These are phyloP conservation scores for Spizellomyces sp. DNA, from an alignment of 192 early-diverging fungal genomes.

Conservation along the genomic window DNA sequence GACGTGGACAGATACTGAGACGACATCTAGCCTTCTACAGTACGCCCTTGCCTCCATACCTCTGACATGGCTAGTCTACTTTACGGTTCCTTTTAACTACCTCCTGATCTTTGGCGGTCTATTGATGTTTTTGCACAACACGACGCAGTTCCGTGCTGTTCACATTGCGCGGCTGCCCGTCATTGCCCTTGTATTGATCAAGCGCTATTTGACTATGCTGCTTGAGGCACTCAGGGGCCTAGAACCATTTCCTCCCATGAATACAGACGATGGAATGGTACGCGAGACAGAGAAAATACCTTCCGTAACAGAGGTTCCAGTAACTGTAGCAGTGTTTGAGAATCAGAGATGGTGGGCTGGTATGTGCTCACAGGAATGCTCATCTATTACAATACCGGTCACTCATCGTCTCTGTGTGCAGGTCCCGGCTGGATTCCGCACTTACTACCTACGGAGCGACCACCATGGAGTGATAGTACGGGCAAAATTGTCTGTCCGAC, in stretches of 20 bases:
- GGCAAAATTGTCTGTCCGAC: constrained; percentile 52
- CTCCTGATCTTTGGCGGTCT: constrained; percentile 50
- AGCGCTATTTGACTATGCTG: constrained; percentile 35
- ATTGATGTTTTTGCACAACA: constrained; percentile 56
- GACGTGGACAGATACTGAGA: too few species aligned
- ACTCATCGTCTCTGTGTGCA: neutral
- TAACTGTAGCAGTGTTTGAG: constrained; percentile 52
- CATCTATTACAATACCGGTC: neutral
- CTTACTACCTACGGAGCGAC: constrained; percentile 61
- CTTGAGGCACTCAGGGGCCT: constrained; percentile 28
- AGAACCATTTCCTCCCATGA: neutral
- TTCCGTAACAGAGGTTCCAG: too few species aligned
- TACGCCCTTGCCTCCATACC: constrained; percentile 31
- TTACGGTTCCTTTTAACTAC: constrained; percentile 35
- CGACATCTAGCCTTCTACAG: constrained; percentile 1
- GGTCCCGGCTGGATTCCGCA: constrained; percentile 72
- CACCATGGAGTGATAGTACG: constrained; percentile 66
- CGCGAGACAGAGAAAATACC: neutral
- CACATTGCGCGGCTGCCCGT: constrained; percentile 29
- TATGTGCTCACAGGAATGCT: constrained; percentile 2
- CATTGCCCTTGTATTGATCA: constrained; percentile 18
- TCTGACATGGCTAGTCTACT: constrained; percentile 25
- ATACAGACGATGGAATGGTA: neutral
- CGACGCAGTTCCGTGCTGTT: constrained; percentile 47
- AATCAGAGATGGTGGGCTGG: constrained; percentile 79